Evolutionary conservation across 2,329 filamentous ascomycete species (phyloP).

Genomic region (Aspergillus sp.): DNA sequence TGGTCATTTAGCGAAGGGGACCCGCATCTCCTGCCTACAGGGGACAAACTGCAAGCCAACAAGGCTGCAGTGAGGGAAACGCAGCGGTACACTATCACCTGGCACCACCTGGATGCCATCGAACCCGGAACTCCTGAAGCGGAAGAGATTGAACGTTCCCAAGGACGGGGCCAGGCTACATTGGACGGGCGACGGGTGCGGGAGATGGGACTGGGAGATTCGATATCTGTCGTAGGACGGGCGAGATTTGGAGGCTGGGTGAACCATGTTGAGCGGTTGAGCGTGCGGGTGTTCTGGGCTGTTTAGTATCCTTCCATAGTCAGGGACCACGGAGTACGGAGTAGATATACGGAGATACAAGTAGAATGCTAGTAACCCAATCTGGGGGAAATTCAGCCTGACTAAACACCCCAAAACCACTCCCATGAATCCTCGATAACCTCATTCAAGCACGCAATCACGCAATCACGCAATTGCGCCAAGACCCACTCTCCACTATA

Average conservation of each 20-base stretch:
- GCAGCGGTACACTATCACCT: conserved; percentile 22
- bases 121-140: conserved; percentile 24
- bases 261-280: conserved; percentile 25
- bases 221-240: conserved; percentile 30
- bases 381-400: neutral
- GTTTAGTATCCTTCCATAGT: conserved; percentile 12
- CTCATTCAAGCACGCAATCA: conserved; percentile 1
- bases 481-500: conserved; percentile 17
- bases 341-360: neutral
- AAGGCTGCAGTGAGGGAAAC: conserved; percentile 11
- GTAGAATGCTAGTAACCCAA: neutral
- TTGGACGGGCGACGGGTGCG: conserved; percentile 29
- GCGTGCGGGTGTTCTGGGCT: conserved; percentile 32
- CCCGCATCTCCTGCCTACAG: conserved; percentile 22
- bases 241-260: conserved; percentile 31
- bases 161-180: conserved; percentile 29
- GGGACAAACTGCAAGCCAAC: conserved; percentile 26
- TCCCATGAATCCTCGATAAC: neutral
- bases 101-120: conserved; percentile 29
- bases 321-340: neutral
- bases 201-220: conserved; percentile 28
- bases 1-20: conserved; percentile 14
- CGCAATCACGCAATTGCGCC: conserved; percentile 30
- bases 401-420: neutral
- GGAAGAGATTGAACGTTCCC: conserved; percentile 18